Evolutionary conservation across 2,329 filamentous ascomycete species (phyloP).

Genomic region (Coleophoma eucalyptorum): DNA sequence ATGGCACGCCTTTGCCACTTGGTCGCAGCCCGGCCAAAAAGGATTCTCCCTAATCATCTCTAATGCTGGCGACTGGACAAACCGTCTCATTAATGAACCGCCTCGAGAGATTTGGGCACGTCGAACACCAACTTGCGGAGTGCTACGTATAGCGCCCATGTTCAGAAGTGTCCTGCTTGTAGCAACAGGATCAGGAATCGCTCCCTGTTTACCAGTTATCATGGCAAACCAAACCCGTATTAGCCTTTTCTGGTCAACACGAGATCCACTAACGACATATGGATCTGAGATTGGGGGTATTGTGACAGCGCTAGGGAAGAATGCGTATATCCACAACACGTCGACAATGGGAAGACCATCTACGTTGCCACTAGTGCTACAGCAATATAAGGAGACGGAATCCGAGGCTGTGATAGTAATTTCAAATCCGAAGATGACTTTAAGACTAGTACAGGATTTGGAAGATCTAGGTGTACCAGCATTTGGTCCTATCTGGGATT

Average conservation of each 20-base stretch:
- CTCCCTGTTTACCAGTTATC: slow-evolving; percentile 60
- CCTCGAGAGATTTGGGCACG: slow-evolving; percentile 62
- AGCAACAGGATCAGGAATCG: slow-evolving; percentile 68
- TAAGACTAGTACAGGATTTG: slow-evolving; percentile 28
- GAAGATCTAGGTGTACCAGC: slow-evolving; percentile 27
- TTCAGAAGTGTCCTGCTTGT: slow-evolving; percentile 63
- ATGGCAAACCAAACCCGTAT: slow-evolving; percentile 43
- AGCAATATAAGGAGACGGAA: slow-evolving; percentile 17
- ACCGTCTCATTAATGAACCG: slow-evolving; percentile 54
- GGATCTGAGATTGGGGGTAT: slow-evolving; percentile 24
- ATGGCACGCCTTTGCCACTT: slow-evolving; percentile 72
- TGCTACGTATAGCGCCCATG: slow-evolving; percentile 61
- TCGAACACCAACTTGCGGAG: slow-evolving; percentile 61
- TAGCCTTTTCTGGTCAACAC: slow-evolving; percentile 39
- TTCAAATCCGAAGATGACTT: slow-evolving; percentile 26
- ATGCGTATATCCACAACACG: slow-evolving; percentile 30
- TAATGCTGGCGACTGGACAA: slow-evolving; percentile 71
- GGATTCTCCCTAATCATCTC: slow-evolving; percentile 67
- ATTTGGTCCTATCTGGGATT: slow-evolving; percentile 27
- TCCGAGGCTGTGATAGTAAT: slow-evolving; percentile 30
- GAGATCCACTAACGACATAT: slow-evolving; percentile 29
- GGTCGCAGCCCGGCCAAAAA: slow-evolving; percentile 51
- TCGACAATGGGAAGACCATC: slow-evolving; percentile 24
- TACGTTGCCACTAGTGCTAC: slow-evolving; percentile 23
- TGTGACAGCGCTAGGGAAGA: slow-evolving; percentile 23